Evolutionary conservation across 2,329 filamentous ascomycete genomes (phyloP), one percentile per base, ranked within the genome.

Genomic region (Curvularia sp.): DNA sequence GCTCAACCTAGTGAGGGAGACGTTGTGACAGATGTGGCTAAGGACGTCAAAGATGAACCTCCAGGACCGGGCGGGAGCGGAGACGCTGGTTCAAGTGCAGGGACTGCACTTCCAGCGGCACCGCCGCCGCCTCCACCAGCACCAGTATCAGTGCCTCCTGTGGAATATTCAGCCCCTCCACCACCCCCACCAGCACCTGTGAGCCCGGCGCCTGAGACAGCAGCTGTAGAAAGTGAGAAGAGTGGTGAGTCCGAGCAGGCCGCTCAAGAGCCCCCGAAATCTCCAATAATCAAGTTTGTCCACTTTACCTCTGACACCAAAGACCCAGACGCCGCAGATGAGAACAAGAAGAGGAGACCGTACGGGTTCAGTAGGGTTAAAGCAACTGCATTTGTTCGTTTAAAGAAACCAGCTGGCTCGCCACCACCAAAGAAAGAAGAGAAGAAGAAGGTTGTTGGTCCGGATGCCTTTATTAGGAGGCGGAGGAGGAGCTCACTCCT

Each of bases 291-390:
- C 42, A 77, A 77, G 56, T 69, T 63, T 58, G 73, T 77, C 49
- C 74, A 75, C 55, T 77, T 77, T 65, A 68, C 73, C 50, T 70
- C 73, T 74, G 73, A 77, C 70, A 71, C 72, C 55, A 77, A 76
- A 73, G 73, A 74, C 59, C 61, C 72, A 72, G 74, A 75, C 58
- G 62, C 71, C 34, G 46, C 45, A 34, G 70, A 64, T 13, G 45
- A 36, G 51, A 63, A 64, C 13, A 75, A 71, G 53, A 75, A 70
- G 60, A 74, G 69, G 56, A 70, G 67, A 60, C 69, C 63, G 32
- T 19, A 59, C 10, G 62, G 55, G 13, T 47, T 62, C 39, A 66
- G 68, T 13, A 76, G 74, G 51, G 67, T 66, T 12, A 76, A 73
- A 53, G 59, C 65, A 15, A 74, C 60, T 32, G 73, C 68, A 25